phyloP scores from a whole-genome alignment of 306 rosid species.

The Pachyrhizus erosus region DNA sequence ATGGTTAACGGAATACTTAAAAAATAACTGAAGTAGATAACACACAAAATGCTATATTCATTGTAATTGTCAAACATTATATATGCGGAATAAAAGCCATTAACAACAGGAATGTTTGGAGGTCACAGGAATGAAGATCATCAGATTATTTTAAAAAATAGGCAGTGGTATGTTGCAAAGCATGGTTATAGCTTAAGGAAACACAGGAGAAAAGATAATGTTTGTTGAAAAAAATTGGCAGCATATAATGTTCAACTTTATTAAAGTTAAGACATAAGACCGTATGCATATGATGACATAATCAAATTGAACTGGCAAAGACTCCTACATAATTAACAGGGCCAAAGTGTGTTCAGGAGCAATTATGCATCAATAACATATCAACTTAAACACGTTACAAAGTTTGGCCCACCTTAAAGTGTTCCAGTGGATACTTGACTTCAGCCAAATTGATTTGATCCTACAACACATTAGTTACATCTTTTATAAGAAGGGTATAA shows the following conservation, averaged over 20 bases:
- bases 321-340: conserved; percentile 9
- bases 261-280: conserved; percentile 20
- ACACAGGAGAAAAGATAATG: neutral
- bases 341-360: conserved; percentile 16
- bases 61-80: neutral
- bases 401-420: conserved; percentile 71
- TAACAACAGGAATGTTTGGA: conserved; percentile 5
- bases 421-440: conserved; percentile 75
- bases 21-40: conserved; percentile 13
- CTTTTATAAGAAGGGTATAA: conserved; percentile 29
- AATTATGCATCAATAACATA: conserved; percentile 37
- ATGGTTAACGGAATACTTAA: neutral
- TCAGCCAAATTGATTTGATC: conserved; percentile 93
- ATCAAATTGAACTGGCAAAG: conserved; percentile 22
- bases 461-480: conserved; percentile 56
- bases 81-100: conserved; percentile 3
- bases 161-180: neutral
- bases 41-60: neutral
- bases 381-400: conserved; percentile 12
- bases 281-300: conserved; percentile 31
- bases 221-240: conserved; percentile 10
- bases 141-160: neutral
- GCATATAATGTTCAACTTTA: neutral
- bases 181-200: neutral
- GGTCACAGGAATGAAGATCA: neutral